Percentiles rank a stretch among this genome's conserved stretches.
Conservation (phyloP, 331 rosid species). For the Acacia concinna region DNA sequence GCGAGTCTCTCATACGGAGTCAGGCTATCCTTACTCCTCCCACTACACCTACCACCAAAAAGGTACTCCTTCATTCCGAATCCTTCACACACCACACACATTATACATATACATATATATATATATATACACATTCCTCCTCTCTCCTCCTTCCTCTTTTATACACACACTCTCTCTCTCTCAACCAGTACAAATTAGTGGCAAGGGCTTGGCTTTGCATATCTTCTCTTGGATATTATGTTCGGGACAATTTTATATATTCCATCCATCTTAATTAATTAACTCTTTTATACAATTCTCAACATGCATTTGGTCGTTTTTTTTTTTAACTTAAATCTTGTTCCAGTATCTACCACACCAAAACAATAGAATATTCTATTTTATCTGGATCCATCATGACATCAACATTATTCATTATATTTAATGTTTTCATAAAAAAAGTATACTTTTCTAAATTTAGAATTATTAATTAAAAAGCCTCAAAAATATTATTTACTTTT, state of each 20-base stretch:
- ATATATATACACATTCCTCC: background rate
- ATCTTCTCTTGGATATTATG: background rate
- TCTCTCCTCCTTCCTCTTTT: background rate
- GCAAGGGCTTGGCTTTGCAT: background rate
- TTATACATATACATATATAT: too few species aligned
- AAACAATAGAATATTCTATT: background rate
- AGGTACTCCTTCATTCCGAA: conserved; percentile 56
- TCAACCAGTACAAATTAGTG: background rate
- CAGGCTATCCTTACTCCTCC: conserved; percentile 61
- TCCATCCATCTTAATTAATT: background rate
- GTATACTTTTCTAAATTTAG: too few species aligned
- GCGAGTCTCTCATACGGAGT: conserved; percentile 27
- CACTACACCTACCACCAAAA: conserved; percentile 62
- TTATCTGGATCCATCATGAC: background rate
- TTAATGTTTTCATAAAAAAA: background rate
- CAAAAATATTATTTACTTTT: background rate
- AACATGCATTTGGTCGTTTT: background rate
- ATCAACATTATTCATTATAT: background rate
- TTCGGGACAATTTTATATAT: too few species aligned
- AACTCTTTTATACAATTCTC: background rate
- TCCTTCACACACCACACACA: background rate
- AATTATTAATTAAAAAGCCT: too few species aligned
- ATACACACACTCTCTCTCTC: background rate
- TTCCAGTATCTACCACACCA: background rate
- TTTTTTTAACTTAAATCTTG: background rate